A percentile compares a stretch with the other conserved stretches of the same genome.
These are phyloP conservation scores for Beauveria caledonica DNA, from an alignment of 2,329 filamentous ascomycete species.

Conservation along the genomic window DNA sequence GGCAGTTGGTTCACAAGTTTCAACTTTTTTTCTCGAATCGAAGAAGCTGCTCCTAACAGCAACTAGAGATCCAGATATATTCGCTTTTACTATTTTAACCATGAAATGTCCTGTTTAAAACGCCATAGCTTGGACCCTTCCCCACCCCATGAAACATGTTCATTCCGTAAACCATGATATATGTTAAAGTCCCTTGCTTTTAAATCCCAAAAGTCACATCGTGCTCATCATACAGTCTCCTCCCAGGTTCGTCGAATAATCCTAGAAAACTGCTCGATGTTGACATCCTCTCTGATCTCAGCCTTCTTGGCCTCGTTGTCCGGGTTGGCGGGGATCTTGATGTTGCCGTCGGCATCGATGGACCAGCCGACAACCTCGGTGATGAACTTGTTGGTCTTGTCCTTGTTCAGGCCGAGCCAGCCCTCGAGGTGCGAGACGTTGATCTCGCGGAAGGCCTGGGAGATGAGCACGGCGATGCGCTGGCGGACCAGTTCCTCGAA, in stretches of 20 bases:
- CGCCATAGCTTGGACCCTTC: conserved; percentile 11
- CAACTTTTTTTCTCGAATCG: conserved; percentile 6
- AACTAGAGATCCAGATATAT: conserved; percentile 1
- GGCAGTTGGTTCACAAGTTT: neutral
- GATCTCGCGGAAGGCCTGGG: conserved; percentile 70
- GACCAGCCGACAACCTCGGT: conserved; percentile 81
- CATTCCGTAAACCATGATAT: conserved; percentile 8
- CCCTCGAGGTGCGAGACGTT: conserved; percentile 59
- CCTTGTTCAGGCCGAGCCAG: conserved; percentile 66
- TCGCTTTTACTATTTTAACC: conserved; percentile 10
- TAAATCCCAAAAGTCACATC: neutral
- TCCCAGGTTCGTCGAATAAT: conserved; percentile 82
- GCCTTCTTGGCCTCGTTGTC: conserved; percentile 97
- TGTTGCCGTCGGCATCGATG: conserved; percentile 55
- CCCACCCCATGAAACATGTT: conserved; percentile 5
- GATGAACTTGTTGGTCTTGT: conserved; percentile 67
- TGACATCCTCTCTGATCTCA: conserved; percentile 91
- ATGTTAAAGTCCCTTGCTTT: neutral
- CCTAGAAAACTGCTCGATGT: conserved; percentile 75
- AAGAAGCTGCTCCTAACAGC: neutral
- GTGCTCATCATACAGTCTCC: conserved; percentile 38
- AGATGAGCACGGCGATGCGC: conserved; percentile 80
- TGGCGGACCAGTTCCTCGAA: conserved; percentile 93
- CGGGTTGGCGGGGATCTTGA: conserved; percentile 82
- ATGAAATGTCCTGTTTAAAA: conserved; percentile 13